phyloP scores from a whole-genome alignment of 208 protist genomes.

The Acanthamoeba sp. region DNA sequence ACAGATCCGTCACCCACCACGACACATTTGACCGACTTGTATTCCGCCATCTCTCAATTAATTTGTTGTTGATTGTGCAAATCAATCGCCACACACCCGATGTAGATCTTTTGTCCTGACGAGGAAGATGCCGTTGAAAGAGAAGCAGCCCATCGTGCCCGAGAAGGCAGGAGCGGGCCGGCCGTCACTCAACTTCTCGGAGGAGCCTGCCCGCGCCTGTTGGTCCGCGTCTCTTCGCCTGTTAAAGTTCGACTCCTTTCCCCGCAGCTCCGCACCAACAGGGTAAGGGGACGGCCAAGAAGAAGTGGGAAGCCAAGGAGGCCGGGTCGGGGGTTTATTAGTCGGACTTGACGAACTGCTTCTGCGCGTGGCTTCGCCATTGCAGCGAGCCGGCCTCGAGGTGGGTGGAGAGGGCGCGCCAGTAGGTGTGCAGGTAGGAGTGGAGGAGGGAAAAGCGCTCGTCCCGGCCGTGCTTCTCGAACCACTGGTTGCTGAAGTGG shows the following conservation, averaged over 20 bases:
- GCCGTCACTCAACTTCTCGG: too few relatives aligned
- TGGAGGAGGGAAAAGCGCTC: background rate
- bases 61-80: background rate
- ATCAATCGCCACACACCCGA: too few relatives aligned
- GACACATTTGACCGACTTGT: conserved; percentile 20
- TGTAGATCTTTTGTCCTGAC: background rate
- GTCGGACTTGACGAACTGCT: background rate
- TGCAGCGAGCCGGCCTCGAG: conserved; percentile 14
- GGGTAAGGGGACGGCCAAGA: too few relatives aligned
- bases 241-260: too few relatives aligned
- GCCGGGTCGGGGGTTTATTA: background rate
- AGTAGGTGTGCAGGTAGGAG: conserved; percentile 30
- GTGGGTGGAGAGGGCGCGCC: conserved; percentile 21
- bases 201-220: too few relatives aligned
- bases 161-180: too few relatives aligned
- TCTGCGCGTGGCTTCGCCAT: conserved; percentile 44
- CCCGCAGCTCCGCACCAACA: too few relatives aligned
- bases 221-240: too few relatives aligned
- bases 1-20: background rate
- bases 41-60: background rate
- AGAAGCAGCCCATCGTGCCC: too few relatives aligned
- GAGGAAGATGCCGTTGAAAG: too few relatives aligned
- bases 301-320: too few relatives aligned
- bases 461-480: conserved; percentile 2
- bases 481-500: conserved; percentile 54